A percentile compares a stretch with the other conserved stretches of the same genome.
Evolutionary conservation across 140 eudicot species (phyloP).

Genomic region (Bidens hawaiensis): DNA sequence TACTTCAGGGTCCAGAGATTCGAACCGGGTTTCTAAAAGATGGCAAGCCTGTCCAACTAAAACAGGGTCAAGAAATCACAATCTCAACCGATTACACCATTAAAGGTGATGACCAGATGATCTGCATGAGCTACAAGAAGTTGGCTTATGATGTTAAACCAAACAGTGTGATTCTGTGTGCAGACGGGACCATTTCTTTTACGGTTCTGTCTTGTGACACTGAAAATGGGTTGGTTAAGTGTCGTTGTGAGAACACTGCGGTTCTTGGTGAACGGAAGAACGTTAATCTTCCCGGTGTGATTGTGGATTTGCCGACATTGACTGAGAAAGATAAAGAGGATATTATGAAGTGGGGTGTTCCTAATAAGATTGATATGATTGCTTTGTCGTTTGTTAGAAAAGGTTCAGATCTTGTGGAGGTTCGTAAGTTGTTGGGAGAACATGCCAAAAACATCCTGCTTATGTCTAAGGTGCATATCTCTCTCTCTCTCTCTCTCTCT

Average conservation of each 20-base stretch:
- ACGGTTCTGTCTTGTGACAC: conserved; percentile 54
- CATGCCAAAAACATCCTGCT: conserved; percentile 52
- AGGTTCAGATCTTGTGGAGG: conserved; percentile 61
- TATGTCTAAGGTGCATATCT: conserved; percentile 63
- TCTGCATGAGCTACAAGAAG: conserved; percentile 67
- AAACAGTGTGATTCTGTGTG: conserved; percentile 48
- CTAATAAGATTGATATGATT: conserved; percentile 32
- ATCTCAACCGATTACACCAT: conserved; percentile 47
- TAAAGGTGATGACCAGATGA: conserved; percentile 41
- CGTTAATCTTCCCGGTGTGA: conserved; percentile 63
- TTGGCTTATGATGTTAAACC: conserved; percentile 54
- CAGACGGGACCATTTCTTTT: conserved; percentile 59
- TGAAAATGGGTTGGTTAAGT: conserved; percentile 43
- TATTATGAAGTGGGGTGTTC: conserved; percentile 61
- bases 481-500: background rate
- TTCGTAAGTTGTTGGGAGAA: conserved; percentile 50
- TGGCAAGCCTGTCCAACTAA: conserved; percentile 47
- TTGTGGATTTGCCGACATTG: conserved; percentile 58
- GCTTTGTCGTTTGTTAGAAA: conserved; percentile 61
- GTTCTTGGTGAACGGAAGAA: conserved; percentile 61
- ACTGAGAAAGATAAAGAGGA: conserved; percentile 61
- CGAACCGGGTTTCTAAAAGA: conserved; percentile 59
- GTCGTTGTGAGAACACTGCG: conserved; percentile 66
- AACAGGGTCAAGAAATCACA: conserved; percentile 56
- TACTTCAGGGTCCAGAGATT: conserved; percentile 57